These are phyloP conservation scores for Coccomyxa subellipsoidea DNA, from an alignment of 163 green algal species.

Conservation along the genomic window DNA sequence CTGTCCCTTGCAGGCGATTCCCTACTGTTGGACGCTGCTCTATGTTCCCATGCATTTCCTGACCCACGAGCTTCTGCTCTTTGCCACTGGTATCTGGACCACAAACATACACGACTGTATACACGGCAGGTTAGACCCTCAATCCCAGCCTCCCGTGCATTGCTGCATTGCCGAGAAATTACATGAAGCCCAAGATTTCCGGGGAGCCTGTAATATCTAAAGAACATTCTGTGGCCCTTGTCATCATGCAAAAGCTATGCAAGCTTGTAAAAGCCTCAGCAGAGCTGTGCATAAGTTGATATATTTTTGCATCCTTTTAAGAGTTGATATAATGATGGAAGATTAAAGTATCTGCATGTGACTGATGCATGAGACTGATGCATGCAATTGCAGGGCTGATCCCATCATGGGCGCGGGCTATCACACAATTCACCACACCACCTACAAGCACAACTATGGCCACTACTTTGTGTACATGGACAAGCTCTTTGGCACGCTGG, in stretches of 20 bases:
- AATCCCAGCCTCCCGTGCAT: not conserved
- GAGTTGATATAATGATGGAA: too few species aligned
- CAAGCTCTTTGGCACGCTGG: constrained; percentile 74
- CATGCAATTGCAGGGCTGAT: constrained; percentile 41
- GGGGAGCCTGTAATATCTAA: too few species aligned
- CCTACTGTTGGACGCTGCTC: constrained; percentile 81
- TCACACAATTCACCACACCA: constrained; percentile 95
- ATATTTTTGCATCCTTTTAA: too few species aligned
- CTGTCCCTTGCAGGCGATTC: constrained; percentile 68
- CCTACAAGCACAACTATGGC: constrained; percentile 94
- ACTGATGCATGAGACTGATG: too few species aligned
- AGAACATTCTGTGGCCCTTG: too few species aligned
- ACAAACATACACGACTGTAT: constrained; percentile 94
- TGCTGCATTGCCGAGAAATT: too few species aligned
- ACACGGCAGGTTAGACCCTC: constrained; percentile 51
- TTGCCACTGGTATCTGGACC: constrained; percentile 91
- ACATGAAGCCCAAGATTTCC: too few species aligned
- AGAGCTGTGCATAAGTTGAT: too few species aligned
- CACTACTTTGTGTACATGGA: constrained; percentile 94
- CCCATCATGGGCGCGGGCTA: constrained; percentile 94
- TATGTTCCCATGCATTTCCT: constrained; percentile 90
- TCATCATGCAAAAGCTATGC: too few species aligned
- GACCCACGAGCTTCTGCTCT: constrained; percentile 91
- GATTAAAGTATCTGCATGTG: too few species aligned
- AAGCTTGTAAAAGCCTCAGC: too few species aligned